Evolutionary conservation across 108 stramenopile species (phyloP).

Genomic region (Fragilaria crotonensis): DNA sequence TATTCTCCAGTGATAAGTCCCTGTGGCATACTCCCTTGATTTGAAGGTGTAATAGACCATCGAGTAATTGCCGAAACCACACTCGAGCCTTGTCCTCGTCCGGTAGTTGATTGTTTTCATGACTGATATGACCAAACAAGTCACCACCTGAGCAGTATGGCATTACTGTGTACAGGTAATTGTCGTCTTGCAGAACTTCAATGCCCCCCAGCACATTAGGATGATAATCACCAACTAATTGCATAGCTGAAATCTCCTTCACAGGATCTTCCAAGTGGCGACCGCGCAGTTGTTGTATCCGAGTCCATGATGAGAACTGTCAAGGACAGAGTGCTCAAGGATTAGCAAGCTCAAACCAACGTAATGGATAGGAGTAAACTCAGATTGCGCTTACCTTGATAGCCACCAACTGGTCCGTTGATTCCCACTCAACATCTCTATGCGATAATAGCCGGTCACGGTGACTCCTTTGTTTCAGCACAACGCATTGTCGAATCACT

Average conservation of each 20-base stretch:
- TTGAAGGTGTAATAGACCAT: slow-evolving; percentile 61
- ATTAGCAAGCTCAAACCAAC: too few relatives aligned
- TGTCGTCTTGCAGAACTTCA: slow-evolving; percentile 78
- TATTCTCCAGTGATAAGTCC: slow-evolving; percentile 87
- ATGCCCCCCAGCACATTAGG: slow-evolving; percentile 64
- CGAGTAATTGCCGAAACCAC: slow-evolving; percentile 65
- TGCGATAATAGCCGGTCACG: too few relatives aligned
- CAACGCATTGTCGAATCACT: too few relatives aligned
- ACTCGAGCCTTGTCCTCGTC: slow-evolving; percentile 46
- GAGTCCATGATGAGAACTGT: slow-evolving; percentile 62
- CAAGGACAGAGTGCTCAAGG: too few relatives aligned
- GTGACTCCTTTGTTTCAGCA: too few relatives aligned
- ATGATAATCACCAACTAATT: slow-evolving; percentile 69
- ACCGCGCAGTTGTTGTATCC: slow-evolving; percentile 32
- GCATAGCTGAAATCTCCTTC: slow-evolving; percentile 86
- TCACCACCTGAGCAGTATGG: slow-evolving; percentile 79
- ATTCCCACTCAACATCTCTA: slow-evolving; percentile 38
- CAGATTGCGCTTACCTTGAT: too few relatives aligned
- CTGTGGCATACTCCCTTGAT: slow-evolving; percentile 71
- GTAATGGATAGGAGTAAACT: too few relatives aligned
- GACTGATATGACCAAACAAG: slow-evolving; percentile 56
- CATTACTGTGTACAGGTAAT: slow-evolving; percentile 79
- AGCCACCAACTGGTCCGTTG: slow-evolving; percentile 28
- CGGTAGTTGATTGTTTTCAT: slow-evolving; percentile 1
- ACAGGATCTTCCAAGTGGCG: slow-evolving; percentile 86